Base-by-base conservation (phyloP, 768 basidiomycete genomes). In the Boletus reticuloceps region DNA sequence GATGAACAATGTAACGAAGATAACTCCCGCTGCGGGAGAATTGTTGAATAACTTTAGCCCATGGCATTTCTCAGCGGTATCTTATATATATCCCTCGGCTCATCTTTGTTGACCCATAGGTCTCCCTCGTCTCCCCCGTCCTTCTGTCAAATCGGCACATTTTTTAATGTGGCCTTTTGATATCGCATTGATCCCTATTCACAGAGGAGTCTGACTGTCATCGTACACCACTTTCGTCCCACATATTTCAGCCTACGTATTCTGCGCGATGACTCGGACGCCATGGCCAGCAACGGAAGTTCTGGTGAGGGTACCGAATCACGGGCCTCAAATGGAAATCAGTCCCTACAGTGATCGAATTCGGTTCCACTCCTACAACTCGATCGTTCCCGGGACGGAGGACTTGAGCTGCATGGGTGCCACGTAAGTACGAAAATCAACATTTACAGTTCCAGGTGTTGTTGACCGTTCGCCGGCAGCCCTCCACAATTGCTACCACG, bases 141-240 rank as follows among this genome's bases (percentile, higher is more conserved):
- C 47, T 42, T 48, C 27, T 34, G 39, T 57, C 44, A 25, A 36
- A n/a, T 42, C 32, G n/a, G 51, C 44, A 39, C 50, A 27, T 37
- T 43, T 55, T 62, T 57, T 57, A 41, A 62, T 65, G 60, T 46
- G 40, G 42, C 49, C n/a, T 32, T 58, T 37, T 50, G 55, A 53
- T 36, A 47, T 54, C 20, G n/a, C 47, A 49, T 53, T 44, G 54
- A 56, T 56, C 55, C 53, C 50, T 39, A 54, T 44, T 27, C 40
- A 47, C 51, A 16, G 55, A 55, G 51, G 37, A 53, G 40, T 56
- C 34, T 48, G 45, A 51, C 51, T 36, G 27, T 55, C 50, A 29
- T 11, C 19, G 2, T 20, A 20, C 20, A 59, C 29, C 39, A 19
- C 25, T 49, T 44, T 40, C 44, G 25, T 32, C 41, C 31, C 40